Conservation (phyloP, 495 filamentous ascomycete species). For the Echria macrotheca region DNA sequence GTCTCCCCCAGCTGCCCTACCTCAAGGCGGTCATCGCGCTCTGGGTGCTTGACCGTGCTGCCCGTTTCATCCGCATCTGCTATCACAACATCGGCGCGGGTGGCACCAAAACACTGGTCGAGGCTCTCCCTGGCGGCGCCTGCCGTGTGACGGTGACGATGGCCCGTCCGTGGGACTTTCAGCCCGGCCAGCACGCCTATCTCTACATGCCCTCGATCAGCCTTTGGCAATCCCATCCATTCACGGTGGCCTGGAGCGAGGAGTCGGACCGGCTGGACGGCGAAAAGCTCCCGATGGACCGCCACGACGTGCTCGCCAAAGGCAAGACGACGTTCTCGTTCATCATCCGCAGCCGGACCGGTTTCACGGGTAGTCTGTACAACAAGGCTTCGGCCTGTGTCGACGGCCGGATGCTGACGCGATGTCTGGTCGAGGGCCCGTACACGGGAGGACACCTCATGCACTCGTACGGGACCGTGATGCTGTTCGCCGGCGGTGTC, state of each 20-base stretch:
- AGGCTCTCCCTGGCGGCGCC: constrained; percentile 60
- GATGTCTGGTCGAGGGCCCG: constrained; percentile 72
- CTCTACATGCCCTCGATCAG: constrained; percentile 73
- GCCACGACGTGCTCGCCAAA: constrained; percentile 51
- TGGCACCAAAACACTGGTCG: constrained; percentile 53
- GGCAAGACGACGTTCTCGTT: constrained; percentile 67
- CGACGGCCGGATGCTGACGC: constrained; percentile 53
- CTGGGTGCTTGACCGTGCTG: constrained; percentile 60
- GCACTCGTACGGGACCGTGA: constrained; percentile 75
- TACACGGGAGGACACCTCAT: constrained; percentile 66
- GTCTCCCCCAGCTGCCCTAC: constrained; percentile 58
- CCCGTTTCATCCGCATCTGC: constrained; percentile 46
- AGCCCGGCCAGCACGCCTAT: constrained; percentile 74
- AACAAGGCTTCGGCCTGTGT: constrained; percentile 57
- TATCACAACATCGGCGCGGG: constrained; percentile 67
- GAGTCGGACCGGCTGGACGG: constrained; percentile 41
- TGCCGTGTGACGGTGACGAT: constrained; percentile 69
- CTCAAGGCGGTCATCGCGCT: constrained; percentile 53
- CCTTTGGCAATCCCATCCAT: constrained; percentile 64
- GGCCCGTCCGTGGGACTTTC: constrained; percentile 67
- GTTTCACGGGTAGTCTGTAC: constrained; percentile 76
- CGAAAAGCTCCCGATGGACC: constrained; percentile 50
- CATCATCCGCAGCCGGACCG: constrained; percentile 70
- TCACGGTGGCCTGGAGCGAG: constrained; percentile 62
- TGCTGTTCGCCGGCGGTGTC: constrained; percentile 82